Base-by-base conservation (phyloP, 75 land plant genomes). In the Larix kaempferi region DNA sequence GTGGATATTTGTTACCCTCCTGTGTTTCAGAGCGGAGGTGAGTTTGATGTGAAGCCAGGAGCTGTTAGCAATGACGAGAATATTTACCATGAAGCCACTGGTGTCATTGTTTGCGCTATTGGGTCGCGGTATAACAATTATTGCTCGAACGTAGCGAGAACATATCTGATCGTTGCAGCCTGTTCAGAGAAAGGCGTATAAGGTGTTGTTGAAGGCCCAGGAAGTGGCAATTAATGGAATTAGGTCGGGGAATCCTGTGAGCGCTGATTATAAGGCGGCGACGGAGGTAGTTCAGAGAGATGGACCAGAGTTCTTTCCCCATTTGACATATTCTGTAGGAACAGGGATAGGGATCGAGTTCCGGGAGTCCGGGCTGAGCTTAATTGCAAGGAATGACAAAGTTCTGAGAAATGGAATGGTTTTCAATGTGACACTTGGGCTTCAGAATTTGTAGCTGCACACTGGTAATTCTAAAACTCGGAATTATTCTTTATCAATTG, bases 331-430 rank as follows among this genome's bases (percentile, higher is more conserved):
- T 78, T 82, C 89, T 66, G 96, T 92, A 5, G 96, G 98, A 23
- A 91, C 96, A 44, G 94, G 98, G 0, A 91, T 93, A 67, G 96
- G 96, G 21, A 89, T 95, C 67, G 96, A 95, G 88, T 95, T 93
- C 73, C 88, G 96, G 66, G 96, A 95, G 77, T 90, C 94, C 23
- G 91, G 96, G 26, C 64, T 88, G 80, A 87, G 57, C 71, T 76
- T 90, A 87, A n/a, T n/a, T 84, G 80, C 88, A 19, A 88, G 80
- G 71, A 90, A 90, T 80, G 95, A 93, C 29, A 63, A 81, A 6
- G 11, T 86, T 23, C 16, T 95, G 27, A 94, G 83, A 77, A 77
- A 91, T 6, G 96, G 92, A 2, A 95, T 95, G 98, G 86, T 87
- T 39, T 95, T 95, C 58, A 95, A 95, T 79, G 94, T 95, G 33